Conservation (phyloP, 371 early-diverging fungal species). For the Mortierella polycephala region DNA sequence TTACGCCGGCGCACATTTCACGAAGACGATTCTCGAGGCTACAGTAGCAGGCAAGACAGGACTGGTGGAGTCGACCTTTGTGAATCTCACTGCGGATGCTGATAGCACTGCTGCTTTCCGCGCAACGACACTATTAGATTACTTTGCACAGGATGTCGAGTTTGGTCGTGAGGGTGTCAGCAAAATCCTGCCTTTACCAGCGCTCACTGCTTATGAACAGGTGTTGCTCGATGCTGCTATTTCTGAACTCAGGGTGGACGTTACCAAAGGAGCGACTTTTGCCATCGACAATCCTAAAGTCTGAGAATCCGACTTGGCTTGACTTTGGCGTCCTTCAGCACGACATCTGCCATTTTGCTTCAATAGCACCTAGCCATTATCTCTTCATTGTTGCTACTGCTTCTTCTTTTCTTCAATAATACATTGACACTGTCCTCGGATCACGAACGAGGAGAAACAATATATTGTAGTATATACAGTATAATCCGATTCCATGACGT, state of each 20-base stretch:
- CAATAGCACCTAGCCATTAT: too few relatives aligned
- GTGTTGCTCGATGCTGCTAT: constrained; percentile 73
- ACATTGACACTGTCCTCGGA: too few relatives aligned
- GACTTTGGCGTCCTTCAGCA: too few relatives aligned
- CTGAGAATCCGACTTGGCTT: neutral
- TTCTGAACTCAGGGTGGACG: constrained; percentile 83
- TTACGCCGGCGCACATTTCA: constrained; percentile 89
- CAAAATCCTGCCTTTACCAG: constrained; percentile 77
- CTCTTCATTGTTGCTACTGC: too few relatives aligned
- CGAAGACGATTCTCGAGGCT: constrained; percentile 78
- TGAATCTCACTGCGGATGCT: constrained; percentile 67
- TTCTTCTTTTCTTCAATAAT: too few relatives aligned
- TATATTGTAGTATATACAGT: too few relatives aligned
- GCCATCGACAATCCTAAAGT: constrained; percentile 50
- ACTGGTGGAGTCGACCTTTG: constrained; percentile 82
- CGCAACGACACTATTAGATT: constrained; percentile 64
- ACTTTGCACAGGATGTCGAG: constrained; percentile 87
- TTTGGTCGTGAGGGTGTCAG: constrained; percentile 82
- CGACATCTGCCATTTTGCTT: too few relatives aligned
- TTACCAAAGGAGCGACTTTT: constrained; percentile 72
- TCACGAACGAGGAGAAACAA: too few relatives aligned
- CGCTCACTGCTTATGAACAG: constrained; percentile 75
- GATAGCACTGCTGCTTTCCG: constrained; percentile 47
- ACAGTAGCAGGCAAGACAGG: constrained; percentile 70
- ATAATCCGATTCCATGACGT: too few relatives aligned